phyloP scores from a whole-genome alignment of 2,329 filamentous ascomycete genomes.

The Rutstroemia sp. region DNA sequence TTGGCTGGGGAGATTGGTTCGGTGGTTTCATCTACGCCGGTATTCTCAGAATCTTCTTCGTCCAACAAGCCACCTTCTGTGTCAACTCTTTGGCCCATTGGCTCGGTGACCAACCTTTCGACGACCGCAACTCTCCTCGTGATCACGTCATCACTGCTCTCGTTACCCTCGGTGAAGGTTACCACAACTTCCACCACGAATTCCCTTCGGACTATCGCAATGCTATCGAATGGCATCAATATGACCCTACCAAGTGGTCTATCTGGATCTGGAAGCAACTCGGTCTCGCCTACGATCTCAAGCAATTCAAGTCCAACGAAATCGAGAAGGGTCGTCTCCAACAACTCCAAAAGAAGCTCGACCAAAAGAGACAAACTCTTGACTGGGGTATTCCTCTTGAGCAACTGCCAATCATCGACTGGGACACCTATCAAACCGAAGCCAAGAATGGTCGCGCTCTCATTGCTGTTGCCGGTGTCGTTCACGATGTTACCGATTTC shows the following conservation, averaged over 20 bases:
- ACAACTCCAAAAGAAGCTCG: conserved; percentile 87
- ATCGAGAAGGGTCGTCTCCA: conserved; percentile 88
- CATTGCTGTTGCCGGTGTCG: conserved; percentile 72
- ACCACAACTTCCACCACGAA: conserved; percentile 95
- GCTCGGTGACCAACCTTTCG: conserved; percentile 87
- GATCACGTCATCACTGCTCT: conserved; percentile 82
- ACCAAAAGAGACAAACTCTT: conserved; percentile 73
- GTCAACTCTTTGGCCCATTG: conserved; percentile 88
- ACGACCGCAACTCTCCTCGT: conserved; percentile 85
- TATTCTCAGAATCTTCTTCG: conserved; percentile 80
- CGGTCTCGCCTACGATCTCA: conserved; percentile 77
- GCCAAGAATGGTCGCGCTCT: conserved; percentile 71
- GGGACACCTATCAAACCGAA: conserved; percentile 78
- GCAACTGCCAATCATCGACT: conserved; percentile 76
- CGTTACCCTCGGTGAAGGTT: conserved; percentile 79
- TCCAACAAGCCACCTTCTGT: conserved; percentile 89
- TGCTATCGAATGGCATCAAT: conserved; percentile 85
- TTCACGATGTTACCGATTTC: conserved; percentile 78
- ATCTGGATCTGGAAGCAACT: conserved; percentile 82
- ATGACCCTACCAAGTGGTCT: conserved; percentile 85
- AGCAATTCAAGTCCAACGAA: conserved; percentile 86
- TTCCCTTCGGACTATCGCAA: conserved; percentile 92
- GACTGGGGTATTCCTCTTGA: conserved; percentile 85
- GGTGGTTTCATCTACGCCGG: conserved; percentile 81
- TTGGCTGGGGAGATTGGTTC: conserved; percentile 73